Evolutionary conservation across 257 asterid genomes (phyloP), one percentile per base, ranked within the genome.

Genomic region (Penstemon barbatus): DNA sequence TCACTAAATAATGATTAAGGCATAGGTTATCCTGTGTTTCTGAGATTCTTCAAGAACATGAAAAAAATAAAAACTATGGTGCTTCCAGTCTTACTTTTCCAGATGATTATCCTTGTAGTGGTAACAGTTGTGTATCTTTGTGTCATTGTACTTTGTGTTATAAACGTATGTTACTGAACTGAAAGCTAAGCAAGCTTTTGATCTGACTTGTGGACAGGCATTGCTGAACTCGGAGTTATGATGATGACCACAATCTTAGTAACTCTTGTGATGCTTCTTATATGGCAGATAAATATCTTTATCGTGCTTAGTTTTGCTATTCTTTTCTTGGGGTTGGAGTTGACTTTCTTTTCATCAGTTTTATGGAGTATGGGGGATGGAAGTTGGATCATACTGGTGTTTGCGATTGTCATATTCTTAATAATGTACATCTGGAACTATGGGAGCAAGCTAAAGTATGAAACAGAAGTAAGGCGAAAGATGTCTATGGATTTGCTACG

Each of bases 201-300:
- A 84, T 71, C 58, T 76, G 57, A 45, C 63, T 50, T 57, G 75
- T 77, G 71, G 75, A 70, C 94, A 91, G 98, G 85, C 71, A 85
- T 89, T 77, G 98, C 98, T n/a, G 99, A 89, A 78, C 80, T 91
- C 43, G 96, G 97, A 52, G 99, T 94, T 72, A 94, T 91, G 99
- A 87, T 91, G 97, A 86, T 89, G 92, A 84, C 96, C 42, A 89
- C 99, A 53, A 56, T 82, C 75, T 85, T 87, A 73, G 94, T 94
- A 70, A 87, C 95, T 51, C 86, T 94, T 40, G 97, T 94, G 73
- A 94, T 94, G 99, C 96, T 94, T 74, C 96, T 94, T 57, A 89
- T 94, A 79, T 94, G 99, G 99, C 97, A 87, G 86, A 84, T 85
- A 71, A 83, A 94, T 72, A 87, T 89, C 62, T 33, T 91, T 64